These are phyloP conservation scores for Rhizophagus clarus DNA, from an alignment of 192 early-diverging fungal genomes.

Conservation along the genomic window DNA sequence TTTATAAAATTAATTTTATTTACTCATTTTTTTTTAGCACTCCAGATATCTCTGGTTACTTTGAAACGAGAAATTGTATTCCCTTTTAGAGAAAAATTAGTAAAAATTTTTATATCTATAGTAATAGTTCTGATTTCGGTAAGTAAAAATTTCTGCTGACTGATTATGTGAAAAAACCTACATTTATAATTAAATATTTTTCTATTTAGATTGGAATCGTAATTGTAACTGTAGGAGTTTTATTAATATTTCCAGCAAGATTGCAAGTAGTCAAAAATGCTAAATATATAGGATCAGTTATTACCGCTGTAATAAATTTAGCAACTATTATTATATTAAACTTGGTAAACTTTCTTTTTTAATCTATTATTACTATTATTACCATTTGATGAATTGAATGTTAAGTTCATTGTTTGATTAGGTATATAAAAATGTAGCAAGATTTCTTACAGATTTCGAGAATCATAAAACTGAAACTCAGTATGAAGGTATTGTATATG, in stretches of 20 bases:
- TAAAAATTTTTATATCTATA: constrained; percentile 42
- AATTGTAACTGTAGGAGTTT: constrained; percentile 43
- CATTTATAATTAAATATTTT: background rate
- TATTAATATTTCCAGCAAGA: constrained; percentile 34
- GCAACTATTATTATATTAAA: constrained; percentile 58
- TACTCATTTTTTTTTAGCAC: background rate
- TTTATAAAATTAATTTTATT: background rate
- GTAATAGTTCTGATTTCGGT: constrained; percentile 49
- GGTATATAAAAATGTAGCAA: constrained; percentile 29
- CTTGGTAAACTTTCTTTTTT: constrained; percentile 40
- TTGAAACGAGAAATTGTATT: constrained; percentile 51
- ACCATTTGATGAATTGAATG: background rate
- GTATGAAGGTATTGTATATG: constrained; percentile 43
- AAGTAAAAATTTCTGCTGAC: constrained; percentile 14
- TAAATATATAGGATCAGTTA: constrained; percentile 33
- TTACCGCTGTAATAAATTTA: constrained; percentile 52
- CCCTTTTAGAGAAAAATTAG: constrained; percentile 41
- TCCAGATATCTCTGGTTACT: constrained; percentile 55
- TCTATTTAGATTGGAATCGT: constrained; percentile 47
- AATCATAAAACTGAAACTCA: constrained; percentile 49
- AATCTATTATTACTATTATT: background rate
- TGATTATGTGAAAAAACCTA: background rate
- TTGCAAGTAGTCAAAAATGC: background rate
- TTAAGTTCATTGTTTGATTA: background rate
- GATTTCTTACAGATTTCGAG: constrained; percentile 47